Percentiles rank a stretch among this genome's conserved stretches.
phyloP scores from a whole-genome alignment of 441 rosid genomes.

The Arabidopsis hybrid region DNA sequence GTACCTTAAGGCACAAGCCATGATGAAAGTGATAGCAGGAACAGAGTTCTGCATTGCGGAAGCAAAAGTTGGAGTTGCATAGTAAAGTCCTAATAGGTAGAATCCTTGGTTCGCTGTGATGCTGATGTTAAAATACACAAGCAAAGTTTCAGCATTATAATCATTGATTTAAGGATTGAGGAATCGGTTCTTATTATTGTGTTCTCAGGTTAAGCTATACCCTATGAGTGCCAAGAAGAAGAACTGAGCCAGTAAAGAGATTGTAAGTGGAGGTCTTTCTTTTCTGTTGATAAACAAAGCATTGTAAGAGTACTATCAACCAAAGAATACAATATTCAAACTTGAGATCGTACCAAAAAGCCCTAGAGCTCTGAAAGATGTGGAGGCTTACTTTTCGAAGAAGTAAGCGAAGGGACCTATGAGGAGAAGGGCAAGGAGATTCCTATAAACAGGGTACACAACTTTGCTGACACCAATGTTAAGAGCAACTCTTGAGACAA shows the following conservation, averaged over 20 bases:
- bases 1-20: constrained; percentile 75
- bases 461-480: constrained; percentile 88
- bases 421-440: constrained; percentile 70
- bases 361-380: neutral
- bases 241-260: constrained; percentile 68
- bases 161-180: neutral
- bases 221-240: constrained; percentile 78
- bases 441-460: constrained; percentile 83
- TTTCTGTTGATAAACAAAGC: constrained; percentile 55
- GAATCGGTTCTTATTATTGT: constrained; percentile 13
- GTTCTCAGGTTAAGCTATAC: constrained; percentile 47
- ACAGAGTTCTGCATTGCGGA: constrained; percentile 95
- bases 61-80: constrained; percentile 86
- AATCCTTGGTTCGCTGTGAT: constrained; percentile 91
- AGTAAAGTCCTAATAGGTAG: constrained; percentile 69
- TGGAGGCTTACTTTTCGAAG: constrained; percentile 67
- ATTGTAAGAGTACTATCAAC: neutral
- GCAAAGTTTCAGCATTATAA: neutral
- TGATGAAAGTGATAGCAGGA: constrained; percentile 84
- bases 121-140: constrained; percentile 47
- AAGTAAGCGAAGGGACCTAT: constrained; percentile 78
- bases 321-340: neutral
- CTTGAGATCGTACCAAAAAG: constrained; percentile 8
- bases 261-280: constrained; percentile 78
- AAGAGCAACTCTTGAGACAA: constrained; percentile 81